Conservation (phyloP, 495 filamentous ascomycete species). For the Acidiella bohemica region DNA sequence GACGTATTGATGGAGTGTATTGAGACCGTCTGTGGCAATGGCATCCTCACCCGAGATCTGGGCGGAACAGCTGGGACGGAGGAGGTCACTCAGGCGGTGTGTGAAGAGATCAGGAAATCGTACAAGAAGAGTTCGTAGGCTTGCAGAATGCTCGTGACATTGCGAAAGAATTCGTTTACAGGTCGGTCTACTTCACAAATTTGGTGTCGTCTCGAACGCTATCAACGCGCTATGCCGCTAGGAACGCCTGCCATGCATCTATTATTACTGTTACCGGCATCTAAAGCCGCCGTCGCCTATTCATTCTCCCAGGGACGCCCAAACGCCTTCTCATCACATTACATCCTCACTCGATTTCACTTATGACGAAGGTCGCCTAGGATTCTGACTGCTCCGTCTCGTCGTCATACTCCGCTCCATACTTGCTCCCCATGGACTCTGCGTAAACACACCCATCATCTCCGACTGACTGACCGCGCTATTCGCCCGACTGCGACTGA, state of each 20-base stretch:
- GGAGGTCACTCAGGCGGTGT: slow-evolving; percentile 48
- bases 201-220: not conserved
- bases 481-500: slow-evolving; percentile 38
- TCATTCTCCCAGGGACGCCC: not conserved
- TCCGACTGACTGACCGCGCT: slow-evolving; percentile 65
- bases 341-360: not conserved
- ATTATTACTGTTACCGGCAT: too few species aligned
- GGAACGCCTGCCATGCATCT: too few species aligned
- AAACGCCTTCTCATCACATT: slow-evolving; percentile 4
- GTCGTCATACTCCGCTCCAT: slow-evolving; percentile 77
- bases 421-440: slow-evolving; percentile 85
- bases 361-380: slow-evolving; percentile 10
- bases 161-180: too few species aligned
- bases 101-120: slow-evolving; percentile 29
- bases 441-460: slow-evolving; percentile 67
- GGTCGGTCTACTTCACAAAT: too few species aligned
- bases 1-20: slow-evolving; percentile 43
- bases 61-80: slow-evolving; percentile 42
- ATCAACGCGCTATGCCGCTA: too few species aligned
- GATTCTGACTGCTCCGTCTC: slow-evolving; percentile 33
- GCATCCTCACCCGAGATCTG: slow-evolving; percentile 45
- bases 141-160: too few species aligned
- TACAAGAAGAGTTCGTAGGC: too few species aligned
- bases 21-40: slow-evolving; percentile 45
- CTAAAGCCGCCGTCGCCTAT: slow-evolving; percentile 1